Evolutionary conservation across 495 filamentous ascomycete species (phyloP).

Genomic region (Beverwykella pulmonaria): DNA sequence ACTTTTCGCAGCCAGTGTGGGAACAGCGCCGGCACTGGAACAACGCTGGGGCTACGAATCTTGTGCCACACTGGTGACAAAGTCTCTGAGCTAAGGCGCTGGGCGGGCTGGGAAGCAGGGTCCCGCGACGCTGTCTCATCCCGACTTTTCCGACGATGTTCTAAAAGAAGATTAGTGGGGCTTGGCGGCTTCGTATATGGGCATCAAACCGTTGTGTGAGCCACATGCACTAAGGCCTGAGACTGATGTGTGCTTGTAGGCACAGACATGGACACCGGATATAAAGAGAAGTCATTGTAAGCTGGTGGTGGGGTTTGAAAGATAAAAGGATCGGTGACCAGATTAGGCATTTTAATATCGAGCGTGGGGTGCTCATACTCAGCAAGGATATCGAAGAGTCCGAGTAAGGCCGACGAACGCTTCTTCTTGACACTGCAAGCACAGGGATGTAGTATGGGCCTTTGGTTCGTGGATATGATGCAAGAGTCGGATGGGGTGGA

Average conservation of each 20-base stretch:
- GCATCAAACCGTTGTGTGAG: background rate
- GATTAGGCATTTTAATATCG: background rate
- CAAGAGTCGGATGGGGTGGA: background rate
- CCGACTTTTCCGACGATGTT: slow-evolving; percentile 23
- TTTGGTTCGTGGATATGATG: background rate
- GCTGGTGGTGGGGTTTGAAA: slow-evolving; percentile 7
- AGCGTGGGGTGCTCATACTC: slow-evolving; percentile 7
- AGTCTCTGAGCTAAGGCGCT: slow-evolving; percentile 5
- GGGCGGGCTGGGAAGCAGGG: background rate
- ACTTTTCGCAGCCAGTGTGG: slow-evolving; percentile 17
- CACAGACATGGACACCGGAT: slow-evolving; percentile 6
- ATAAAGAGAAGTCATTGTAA: slow-evolving; percentile 12
- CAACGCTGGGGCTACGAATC: slow-evolving; percentile 9
- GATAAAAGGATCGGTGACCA: background rate
- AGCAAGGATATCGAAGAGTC: slow-evolving; percentile 8
- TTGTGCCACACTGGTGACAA: slow-evolving; percentile 23
- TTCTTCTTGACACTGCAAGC: slow-evolving; percentile 5
- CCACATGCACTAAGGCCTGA: slow-evolving; percentile 3
- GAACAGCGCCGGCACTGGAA: slow-evolving; percentile 8
- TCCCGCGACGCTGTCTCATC: slow-evolving; percentile 18
- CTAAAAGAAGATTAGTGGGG: slow-evolving; percentile 2
- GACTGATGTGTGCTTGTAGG: background rate
- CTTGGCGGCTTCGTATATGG: slow-evolving; percentile 18
- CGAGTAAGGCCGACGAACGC: background rate
- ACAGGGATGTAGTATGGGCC: background rate